Percentiles rank a stretch among this genome's conserved stretches.
phyloP scores from a whole-genome alignment of 2,329 filamentous ascomycete species.

The Microcera coccophila region DNA sequence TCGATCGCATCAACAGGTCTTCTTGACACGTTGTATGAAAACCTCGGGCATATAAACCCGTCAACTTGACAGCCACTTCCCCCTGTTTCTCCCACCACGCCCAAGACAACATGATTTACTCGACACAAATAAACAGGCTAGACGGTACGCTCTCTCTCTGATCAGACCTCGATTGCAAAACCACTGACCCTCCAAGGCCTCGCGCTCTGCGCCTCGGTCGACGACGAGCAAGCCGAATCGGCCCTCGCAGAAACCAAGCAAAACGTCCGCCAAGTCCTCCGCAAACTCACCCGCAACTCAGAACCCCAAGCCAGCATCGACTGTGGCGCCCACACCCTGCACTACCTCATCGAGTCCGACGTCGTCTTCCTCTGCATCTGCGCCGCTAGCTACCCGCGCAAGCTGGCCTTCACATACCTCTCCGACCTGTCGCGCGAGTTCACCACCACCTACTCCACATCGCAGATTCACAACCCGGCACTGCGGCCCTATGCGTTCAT shows the following conservation, averaged over 20 bases:
- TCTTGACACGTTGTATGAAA: constrained; percentile 29
- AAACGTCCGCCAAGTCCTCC: constrained; percentile 86
- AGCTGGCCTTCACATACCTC: constrained; percentile 97
- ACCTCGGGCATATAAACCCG: constrained; percentile 10
- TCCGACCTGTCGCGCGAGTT: constrained; percentile 90
- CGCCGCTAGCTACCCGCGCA: constrained; percentile 90
- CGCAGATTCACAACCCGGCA: constrained; percentile 68
- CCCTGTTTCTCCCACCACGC: constrained; percentile 5
- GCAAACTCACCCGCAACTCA: constrained; percentile 81
- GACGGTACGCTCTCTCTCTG: constrained; percentile 59
- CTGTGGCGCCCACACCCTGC: constrained; percentile 68
- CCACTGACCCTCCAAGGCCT: constrained; percentile 59
- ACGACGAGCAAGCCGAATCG: constrained; percentile 76
- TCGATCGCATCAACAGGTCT: constrained; percentile 10
- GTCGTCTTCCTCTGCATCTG: constrained; percentile 92
- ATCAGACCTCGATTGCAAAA: not conserved
- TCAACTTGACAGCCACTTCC: constrained; percentile 6
- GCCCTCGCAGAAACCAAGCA: constrained; percentile 83
- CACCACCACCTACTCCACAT: constrained; percentile 71
- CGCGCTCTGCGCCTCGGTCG: constrained; percentile 90
- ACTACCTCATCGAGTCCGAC: constrained; percentile 81
- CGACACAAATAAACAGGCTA: constrained; percentile 89
- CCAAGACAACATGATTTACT: constrained; percentile 56
- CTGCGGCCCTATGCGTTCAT: constrained; percentile 94
- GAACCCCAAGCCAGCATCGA: constrained; percentile 92